Evolutionary conservation across 441 rosid species (phyloP), one percentile per base, ranked within the genome.

Genomic region (Adansonia rubrostipa): DNA sequence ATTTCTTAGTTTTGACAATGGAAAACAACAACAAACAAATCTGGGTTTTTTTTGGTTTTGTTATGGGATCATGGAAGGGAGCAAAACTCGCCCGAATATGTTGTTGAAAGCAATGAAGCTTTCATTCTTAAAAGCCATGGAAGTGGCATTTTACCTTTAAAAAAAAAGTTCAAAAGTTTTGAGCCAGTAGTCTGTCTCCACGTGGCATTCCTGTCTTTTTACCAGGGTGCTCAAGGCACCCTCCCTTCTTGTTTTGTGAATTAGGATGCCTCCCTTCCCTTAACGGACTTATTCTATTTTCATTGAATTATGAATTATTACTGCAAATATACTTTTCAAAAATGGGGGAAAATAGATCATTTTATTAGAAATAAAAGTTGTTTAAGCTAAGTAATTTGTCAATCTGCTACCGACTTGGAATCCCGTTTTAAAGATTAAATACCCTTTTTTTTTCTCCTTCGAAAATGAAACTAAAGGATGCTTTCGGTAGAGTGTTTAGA

Each of bases 1-100:
- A 14, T 60, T 45, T 71, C 65, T 44, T 74, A 9, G 64, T 44
- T 51, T 15, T 45, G 17, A 58, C 47, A 64, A 22, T 80, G 40
- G 76, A 72, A 81, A 81, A 82, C 83, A 86, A 33, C 78, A 80
- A 78, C 54, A 70, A 73, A 75, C 61, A 47, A 79, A 75, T 73
- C 72, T 63, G 61, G 28, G 48, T 15, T 15, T 40, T 40, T 57
- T 40, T 50, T 53, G 42, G 63, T 70, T 82, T 81, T 79, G 83
- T 80, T 74, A 86, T 78, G 78, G 80, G 73, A 83, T 80, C 15
- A 83, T 82, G 91, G 90, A 81, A 76, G 87, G 74, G 93, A 88
- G 91, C 80, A 78, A 84, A 76, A 74, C 64, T 84, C 90, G 89
- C 83, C 84, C 36, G 11, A 6, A 68, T 84, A 78, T 72, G 24